Conservation (phyloP, 2,329 filamentous ascomycete species). For the Paramyrothecium roridum region DNA sequence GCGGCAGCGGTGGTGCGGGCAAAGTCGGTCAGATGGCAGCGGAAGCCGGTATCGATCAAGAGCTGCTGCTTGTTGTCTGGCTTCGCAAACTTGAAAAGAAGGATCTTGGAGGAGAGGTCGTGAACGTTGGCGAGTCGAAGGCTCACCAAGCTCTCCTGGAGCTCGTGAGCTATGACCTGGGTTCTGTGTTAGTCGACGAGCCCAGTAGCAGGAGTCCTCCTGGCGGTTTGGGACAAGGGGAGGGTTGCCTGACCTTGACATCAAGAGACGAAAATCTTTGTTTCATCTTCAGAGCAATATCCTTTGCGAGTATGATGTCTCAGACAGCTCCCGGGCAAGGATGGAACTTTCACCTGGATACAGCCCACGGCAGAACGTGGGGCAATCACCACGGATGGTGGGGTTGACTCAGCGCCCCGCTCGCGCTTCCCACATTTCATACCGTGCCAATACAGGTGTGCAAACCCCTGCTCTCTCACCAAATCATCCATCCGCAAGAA, state of each 20-base stretch:
- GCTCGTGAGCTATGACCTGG: constrained; percentile 91
- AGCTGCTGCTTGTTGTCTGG: constrained; percentile 86
- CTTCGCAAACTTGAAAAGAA: constrained; percentile 92
- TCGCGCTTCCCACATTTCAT: too few relatives aligned
- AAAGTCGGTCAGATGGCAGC: constrained; percentile 91
- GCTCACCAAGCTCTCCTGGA: constrained; percentile 70
- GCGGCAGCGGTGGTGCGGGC: constrained; percentile 79
- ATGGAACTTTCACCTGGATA: neutral
- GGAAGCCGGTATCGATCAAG: constrained; percentile 91
- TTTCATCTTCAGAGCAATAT: constrained; percentile 56
- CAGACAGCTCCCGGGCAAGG: neutral
- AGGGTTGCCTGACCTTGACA: constrained; percentile 53
- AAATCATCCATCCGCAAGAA: too few relatives aligned
- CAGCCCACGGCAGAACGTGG: constrained; percentile 10
- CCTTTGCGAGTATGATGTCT: neutral
- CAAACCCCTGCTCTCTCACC: too few relatives aligned
- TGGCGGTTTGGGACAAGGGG: too few relatives aligned
- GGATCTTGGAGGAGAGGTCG: constrained; percentile 91
- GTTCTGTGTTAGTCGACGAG: constrained; percentile 4
- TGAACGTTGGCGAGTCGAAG: constrained; percentile 92
- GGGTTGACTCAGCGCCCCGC: neutral
- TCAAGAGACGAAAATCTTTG: constrained; percentile 78
- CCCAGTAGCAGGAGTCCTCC: neutral
- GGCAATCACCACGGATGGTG: constrained; percentile 4
- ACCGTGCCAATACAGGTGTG: too few relatives aligned